These are phyloP conservation scores for Avicennia marina DNA, from an alignment of 257 asterid species.

Conservation along the genomic window DNA sequence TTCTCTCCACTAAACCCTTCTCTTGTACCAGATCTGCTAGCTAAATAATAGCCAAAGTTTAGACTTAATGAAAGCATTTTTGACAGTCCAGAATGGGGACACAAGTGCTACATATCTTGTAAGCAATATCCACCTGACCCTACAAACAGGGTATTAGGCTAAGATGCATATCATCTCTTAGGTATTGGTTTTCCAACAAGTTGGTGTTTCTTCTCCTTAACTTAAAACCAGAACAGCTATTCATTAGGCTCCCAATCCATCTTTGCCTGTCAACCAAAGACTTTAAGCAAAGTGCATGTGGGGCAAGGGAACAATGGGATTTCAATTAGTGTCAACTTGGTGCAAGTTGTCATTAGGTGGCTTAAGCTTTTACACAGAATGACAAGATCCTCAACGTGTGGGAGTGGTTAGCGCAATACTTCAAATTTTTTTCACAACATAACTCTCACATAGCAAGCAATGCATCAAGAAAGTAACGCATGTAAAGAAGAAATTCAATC, in stretches of 20 bases:
- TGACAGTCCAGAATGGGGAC: constrained; percentile 25
- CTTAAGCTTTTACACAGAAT: constrained; percentile 13
- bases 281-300: constrained; percentile 24
- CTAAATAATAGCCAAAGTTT: constrained; percentile 18
- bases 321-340: constrained; percentile 26
- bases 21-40: constrained; percentile 16
- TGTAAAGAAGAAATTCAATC: neutral
- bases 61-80: constrained; percentile 24
- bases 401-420: constrained; percentile 19
- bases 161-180: constrained; percentile 27
- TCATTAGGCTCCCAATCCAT: neutral
- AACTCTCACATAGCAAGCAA: neutral
- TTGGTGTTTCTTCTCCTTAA: constrained; percentile 2
- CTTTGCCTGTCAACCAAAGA: constrained; percentile 22
- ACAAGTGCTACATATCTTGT: constrained; percentile 35
- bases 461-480: neutral
- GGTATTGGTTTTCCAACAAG: constrained; percentile 7
- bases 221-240: constrained; percentile 2
- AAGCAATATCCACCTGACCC: constrained; percentile 27
- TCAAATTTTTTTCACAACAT: constrained; percentile 1
- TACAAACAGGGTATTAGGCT: constrained; percentile 16
- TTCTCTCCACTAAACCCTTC: constrained; percentile 29
- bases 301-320: constrained; percentile 17
- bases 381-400: constrained; percentile 16
- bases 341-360: constrained; percentile 22